Percentiles rank a stretch among this genome's conserved stretches.
phyloP scores from a whole-genome alignment of 192 early-diverging fungal species.

The Dissophora globulifera region DNA sequence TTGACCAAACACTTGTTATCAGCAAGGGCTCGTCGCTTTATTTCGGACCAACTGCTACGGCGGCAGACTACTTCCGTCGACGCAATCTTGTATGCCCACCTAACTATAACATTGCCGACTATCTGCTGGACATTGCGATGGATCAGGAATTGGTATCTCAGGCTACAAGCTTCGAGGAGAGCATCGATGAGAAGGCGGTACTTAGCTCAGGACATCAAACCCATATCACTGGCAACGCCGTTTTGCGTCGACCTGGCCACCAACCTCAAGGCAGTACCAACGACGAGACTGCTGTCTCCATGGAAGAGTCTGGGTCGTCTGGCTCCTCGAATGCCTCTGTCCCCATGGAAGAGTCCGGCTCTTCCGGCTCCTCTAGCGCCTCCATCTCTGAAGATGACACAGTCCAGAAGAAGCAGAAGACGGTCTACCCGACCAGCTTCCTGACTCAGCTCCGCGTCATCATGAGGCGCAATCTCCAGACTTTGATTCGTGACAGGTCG shows the following conservation, averaged over 20 bases:
- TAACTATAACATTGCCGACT: conserved; percentile 55
- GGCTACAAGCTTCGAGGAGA: conserved; percentile 2
- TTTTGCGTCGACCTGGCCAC: conserved; percentile 15
- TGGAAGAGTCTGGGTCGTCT: conserved; percentile 4
- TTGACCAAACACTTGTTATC: conserved; percentile 53
- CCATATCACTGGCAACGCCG: not conserved
- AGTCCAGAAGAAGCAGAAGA: not conserved
- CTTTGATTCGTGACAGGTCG: conserved; percentile 55
- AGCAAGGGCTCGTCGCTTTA: conserved; percentile 53
- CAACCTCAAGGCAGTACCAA: no score
- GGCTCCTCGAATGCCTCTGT: conserved; percentile 12
- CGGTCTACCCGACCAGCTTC: conserved; percentile 54
- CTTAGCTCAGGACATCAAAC: not conserved
- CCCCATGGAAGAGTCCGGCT: no score
- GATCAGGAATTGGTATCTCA: conserved; percentile 9
- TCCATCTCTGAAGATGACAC: conserved; percentile 12
- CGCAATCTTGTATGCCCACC: conserved; percentile 47
- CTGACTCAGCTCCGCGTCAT: conserved; percentile 63
- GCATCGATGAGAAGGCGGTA: conserved; percentile 18
- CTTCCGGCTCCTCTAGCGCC: conserved; percentile 1
- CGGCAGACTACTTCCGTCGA: conserved; percentile 48
- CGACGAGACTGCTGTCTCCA: conserved; percentile 31
- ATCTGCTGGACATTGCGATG: conserved; percentile 46
- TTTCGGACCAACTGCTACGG: conserved; percentile 42
- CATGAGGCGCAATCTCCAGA: conserved; percentile 56